Base-by-base conservation (phyloP, 768 basidiomycete genomes). In the Butyriboletus loyo region DNA sequence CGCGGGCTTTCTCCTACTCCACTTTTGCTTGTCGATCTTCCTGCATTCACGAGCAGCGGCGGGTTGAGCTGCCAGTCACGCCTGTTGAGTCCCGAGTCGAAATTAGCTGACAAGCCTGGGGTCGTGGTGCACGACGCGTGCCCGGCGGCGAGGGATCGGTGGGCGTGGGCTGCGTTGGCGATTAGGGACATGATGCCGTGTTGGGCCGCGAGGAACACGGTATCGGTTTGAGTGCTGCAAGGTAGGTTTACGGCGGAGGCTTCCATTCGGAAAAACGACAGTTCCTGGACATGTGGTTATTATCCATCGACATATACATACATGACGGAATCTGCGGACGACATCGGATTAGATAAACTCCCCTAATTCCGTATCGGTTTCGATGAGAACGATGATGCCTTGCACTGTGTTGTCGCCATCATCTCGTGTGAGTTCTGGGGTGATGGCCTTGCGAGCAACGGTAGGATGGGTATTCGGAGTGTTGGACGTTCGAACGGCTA, bases 41-140 rank as follows among this genome's bases (percentile, higher is more conserved):
- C 46, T 19, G 34, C 44, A 45, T 31, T 56, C n/a, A n/a, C n/a
- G n/a, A n/a, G n/a, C 17, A 66, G 45, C 1, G 68, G 68, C 1
- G 68, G 68, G 27, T 64, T 68, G 51, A 68, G 70, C 25, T 60
- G 58, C 15, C 47, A 11, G 27, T 56, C n/a, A n/a, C n/a, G n/a
- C n/a, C n/a, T n/a, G n/a, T 68, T 39, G 65, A 25, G 35, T 21
- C 30, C 28, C 70, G 68, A 7, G 67, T 55, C 2, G 54, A 40
- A 14, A 34, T 14, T 11, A 54, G 61, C 28, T 70, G 68, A 0
- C 66, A 57, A 37, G 55, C 9, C 25, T 52, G 56, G 17, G 52
- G 40, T 24, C 57, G 58, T 14, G 63, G 34, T 0, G 50, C 49
- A 14, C 69, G 62, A 17, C 67, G 67, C 67, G 70, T 68, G 6